Evolutionary conservation across 2,329 filamentous ascomycete genomes (phyloP).

Genomic region (Fusarium temperatum): DNA sequence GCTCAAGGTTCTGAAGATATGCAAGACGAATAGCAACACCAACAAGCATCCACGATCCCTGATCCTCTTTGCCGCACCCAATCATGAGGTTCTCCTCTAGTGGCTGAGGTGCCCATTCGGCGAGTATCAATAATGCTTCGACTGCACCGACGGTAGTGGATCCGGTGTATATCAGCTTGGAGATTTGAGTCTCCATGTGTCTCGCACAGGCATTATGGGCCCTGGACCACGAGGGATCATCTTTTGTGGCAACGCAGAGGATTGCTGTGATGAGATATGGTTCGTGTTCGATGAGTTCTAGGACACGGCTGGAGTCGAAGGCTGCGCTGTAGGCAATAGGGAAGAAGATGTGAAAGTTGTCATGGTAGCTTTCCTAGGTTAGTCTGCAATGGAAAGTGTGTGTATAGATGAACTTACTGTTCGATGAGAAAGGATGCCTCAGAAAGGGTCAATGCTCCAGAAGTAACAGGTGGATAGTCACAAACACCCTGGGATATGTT

Average conservation of each 20-base stretch:
- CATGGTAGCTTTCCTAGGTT: constrained; percentile 60
- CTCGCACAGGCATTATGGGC: constrained; percentile 73
- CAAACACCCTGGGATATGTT: neutral
- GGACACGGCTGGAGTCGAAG: constrained; percentile 61
- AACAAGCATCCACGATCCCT: constrained; percentile 81
- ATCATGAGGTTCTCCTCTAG: constrained; percentile 69
- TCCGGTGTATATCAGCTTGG: constrained; percentile 71
- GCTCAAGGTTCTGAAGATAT: constrained; percentile 75
- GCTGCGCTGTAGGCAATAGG: constrained; percentile 71
- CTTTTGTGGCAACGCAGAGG: constrained; percentile 75
- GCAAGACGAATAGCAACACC: constrained; percentile 74
- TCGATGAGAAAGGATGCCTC: constrained; percentile 40
- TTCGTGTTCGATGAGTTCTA: constrained; percentile 67
- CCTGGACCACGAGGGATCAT: constrained; percentile 69
- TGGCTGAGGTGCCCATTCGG: constrained; percentile 77
- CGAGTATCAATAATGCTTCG: constrained; percentile 73
- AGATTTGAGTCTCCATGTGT: constrained; percentile 75
- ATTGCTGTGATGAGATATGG: constrained; percentile 75
- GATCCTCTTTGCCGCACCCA: constrained; percentile 76
- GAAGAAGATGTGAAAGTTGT: constrained; percentile 75
- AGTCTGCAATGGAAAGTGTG: neutral
- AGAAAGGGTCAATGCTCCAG: constrained; percentile 43
- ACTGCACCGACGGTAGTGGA: constrained; percentile 76
- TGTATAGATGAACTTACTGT: constrained; percentile 32
- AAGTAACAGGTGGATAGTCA: constrained; percentile 47